Evolutionary conservation across 73 alveolate genomes (phyloP), one percentile per base, ranked within the genome.

Genomic region (Blepharisma japonicum): DNA sequence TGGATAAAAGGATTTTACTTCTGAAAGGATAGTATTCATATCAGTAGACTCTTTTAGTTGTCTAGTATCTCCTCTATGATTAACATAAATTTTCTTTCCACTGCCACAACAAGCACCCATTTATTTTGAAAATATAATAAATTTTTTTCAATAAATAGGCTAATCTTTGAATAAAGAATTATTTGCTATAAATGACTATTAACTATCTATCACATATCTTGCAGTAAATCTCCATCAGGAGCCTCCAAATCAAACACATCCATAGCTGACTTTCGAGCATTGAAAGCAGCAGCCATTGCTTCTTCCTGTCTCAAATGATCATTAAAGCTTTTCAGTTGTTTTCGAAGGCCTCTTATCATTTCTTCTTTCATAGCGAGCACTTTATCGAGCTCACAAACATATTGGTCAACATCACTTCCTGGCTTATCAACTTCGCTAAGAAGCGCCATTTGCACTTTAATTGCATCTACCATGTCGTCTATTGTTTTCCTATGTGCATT

Each of bases 351-450:
- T 45, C 81, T 68, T 55, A 94, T 92, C 71, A 82, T 83, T 55
- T 87, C 92, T 87, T 84, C 92, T 81, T 95, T 95, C 67, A 82
- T 87, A 55, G 77, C 45, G 68, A 97, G 84, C 68, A 97, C 87
- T 46, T 92, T 90, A 79, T 96, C 98, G 55, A 97, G 86, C 68
- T 94, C 91, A 32, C 87, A 46, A n/a, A 97, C 97, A 79, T 97
- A 97, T 70, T 91, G 97, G 55, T 96, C 99, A 39, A 97, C 98
- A 88, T 97, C 99, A 55, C 97, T 82, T 83, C 99, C 99, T 20
- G 99, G 99, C 76, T 90, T 96, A 81, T 97, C 99, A 11, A 97
- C 99, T 81, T 97, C 98, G 86, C 92, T 94, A 83, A 96, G 78
- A 47, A 90, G 90, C 90, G 83, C 85, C 99, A 96, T 95, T 90